Conservation (phyloP, 192 early-diverging fungal species). For the Podila minutissima region DNA sequence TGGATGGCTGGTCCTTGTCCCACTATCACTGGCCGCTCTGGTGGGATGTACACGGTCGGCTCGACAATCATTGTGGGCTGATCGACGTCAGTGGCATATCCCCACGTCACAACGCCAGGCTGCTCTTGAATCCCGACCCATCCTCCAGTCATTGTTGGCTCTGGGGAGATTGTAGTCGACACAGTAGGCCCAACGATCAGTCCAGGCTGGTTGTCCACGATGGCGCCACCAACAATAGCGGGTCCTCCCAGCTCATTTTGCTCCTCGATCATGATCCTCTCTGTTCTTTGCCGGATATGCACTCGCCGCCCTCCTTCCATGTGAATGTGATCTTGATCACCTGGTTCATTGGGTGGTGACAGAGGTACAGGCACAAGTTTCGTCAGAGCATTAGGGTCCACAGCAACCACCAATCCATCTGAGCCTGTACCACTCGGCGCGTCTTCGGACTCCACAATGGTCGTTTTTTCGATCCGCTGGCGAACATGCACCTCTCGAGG, state of each 20-base stretch:
- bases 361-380: neutral
- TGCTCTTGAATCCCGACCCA: slow-evolving; percentile 10
- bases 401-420: neutral
- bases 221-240: neutral
- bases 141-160: slow-evolving; percentile 5
- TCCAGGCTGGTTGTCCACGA: slow-evolving; percentile 4
- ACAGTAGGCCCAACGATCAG: neutral
- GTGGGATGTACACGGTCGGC: slow-evolving; percentile 17
- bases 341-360: neutral
- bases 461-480: slow-evolving; percentile 6
- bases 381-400: neutral
- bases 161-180: neutral
- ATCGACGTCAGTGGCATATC: slow-evolving; percentile 23
- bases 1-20: neutral
- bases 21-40: slow-evolving; percentile 18
- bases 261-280: slow-evolving; percentile 16
- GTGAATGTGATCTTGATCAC: neutral
- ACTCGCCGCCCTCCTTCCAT: slow-evolving; percentile 19
- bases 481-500: neutral
- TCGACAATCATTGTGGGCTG: slow-evolving; percentile 11
- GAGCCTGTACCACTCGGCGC: neutral
- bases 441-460: too few species aligned
- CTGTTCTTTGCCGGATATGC: slow-evolving; percentile 11
- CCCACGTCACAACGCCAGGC: slow-evolving; percentile 33
- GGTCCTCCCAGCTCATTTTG: neutral